phyloP scores from a whole-genome alignment of 441 rosid genomes.

The Gossypium schwendimanii region DNA sequence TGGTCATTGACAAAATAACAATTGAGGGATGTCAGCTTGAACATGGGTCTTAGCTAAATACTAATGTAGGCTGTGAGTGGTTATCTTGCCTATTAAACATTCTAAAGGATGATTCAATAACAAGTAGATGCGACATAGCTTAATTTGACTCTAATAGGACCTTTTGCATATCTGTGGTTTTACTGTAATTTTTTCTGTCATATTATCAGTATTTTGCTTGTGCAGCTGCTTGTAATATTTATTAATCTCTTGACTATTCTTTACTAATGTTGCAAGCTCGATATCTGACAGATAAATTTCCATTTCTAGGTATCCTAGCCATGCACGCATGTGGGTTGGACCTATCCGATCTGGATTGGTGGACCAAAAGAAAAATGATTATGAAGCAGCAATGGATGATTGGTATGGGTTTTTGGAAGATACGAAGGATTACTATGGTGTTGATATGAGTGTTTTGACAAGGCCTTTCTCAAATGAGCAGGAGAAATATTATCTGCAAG shows the following conservation, averaged over 20 bases:
- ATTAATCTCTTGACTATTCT: neutral
- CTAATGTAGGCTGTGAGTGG: neutral
- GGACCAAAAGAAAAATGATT: conserved; percentile 61
- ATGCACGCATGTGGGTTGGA: conserved; percentile 97
- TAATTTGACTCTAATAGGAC: neutral
- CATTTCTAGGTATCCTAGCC: conserved; percentile 85
- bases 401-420: conserved; percentile 68
- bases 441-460: conserved; percentile 70
- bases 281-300: conserved; percentile 18
- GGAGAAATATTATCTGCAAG: conserved; percentile 78
- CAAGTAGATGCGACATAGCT: neutral
- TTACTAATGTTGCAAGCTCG: conserved; percentile 4
- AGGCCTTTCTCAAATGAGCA: conserved; percentile 76
- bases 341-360: conserved; percentile 69
- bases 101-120: neutral
- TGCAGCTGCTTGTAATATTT: neutral
- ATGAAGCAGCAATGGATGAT: conserved; percentile 75
- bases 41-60: neutral
- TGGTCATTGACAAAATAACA: neutral
- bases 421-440: conserved; percentile 63
- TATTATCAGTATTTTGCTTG: neutral
- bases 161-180: neutral
- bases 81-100: neutral
- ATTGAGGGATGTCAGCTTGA: neutral
- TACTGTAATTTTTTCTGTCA: neutral